phyloP scores from a whole-genome alignment of 257 asterid species.

The Solanum chmielewskii region DNA sequence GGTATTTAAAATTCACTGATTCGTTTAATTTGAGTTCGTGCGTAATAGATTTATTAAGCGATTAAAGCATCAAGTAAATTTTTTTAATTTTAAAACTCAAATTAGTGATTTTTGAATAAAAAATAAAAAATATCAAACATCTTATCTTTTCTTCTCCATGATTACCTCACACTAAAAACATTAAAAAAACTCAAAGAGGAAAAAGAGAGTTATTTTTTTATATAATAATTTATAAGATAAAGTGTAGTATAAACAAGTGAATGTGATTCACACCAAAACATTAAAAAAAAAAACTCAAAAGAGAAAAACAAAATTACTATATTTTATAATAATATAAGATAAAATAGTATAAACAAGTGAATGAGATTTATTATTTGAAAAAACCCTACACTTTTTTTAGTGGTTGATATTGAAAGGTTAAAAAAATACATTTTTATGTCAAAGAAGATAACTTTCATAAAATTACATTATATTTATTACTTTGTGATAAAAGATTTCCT shows the following conservation, averaged over 20 bases:
- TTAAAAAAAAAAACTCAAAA: no score
- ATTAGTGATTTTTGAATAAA: no score
- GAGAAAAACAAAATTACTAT: neutral
- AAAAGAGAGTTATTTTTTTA: neutral
- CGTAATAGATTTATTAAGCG: no score
- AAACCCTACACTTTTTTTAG: neutral
- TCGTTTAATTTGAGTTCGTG: neutral
- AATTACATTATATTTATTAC: neutral
- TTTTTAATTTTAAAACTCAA: no score
- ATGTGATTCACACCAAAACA: neutral
- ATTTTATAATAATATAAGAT: no score
- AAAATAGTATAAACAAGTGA: neutral
- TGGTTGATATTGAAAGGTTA: neutral
- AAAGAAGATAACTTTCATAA: neutral
- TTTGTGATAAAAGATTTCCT: no score
- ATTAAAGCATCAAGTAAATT: no score
- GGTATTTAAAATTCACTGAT: neutral
- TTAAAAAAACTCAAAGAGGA: no score
- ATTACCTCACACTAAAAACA: no score
- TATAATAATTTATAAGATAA: no score
- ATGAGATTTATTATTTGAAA: neutral
- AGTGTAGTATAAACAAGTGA: no score
- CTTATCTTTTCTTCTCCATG: rapidly evolving
- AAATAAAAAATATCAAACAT: no score
- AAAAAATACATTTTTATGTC: neutral